Conservation (phyloP, 129 eudicot genomes). For the Rutidosis leptorrhynchoides region DNA sequence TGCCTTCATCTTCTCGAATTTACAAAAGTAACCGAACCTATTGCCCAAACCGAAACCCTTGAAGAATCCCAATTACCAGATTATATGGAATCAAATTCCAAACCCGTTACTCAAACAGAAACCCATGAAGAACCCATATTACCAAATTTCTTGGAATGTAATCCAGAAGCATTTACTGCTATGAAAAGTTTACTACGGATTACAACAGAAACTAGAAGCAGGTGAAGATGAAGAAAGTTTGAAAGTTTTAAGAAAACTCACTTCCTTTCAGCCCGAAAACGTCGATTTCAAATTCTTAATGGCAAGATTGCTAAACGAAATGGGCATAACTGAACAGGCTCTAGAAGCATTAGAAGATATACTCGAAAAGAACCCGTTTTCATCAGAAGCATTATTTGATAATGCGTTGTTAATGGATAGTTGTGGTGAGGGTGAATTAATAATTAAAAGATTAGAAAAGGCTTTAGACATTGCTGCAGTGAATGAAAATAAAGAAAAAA, state of each 20-base stretch:
- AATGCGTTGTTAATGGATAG: conserved; percentile 59
- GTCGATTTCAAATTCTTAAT: conserved; percentile 44
- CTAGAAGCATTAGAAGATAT: conserved; percentile 48
- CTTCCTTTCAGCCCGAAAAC: conserved; percentile 58
- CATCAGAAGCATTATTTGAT: conserved; percentile 62
- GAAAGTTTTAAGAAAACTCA: conserved; percentile 37
- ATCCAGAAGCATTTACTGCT: conserved; percentile 44
- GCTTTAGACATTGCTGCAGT: conserved; percentile 59
- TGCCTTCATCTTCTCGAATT: conserved; percentile 34
- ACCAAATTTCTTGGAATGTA: conserved; percentile 45
- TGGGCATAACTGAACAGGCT: conserved; percentile 59
- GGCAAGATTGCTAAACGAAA: conserved; percentile 55
- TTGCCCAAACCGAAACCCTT: conserved; percentile 12
- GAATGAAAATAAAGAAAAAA: conserved; percentile 42
- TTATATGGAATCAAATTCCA: conserved; percentile 43
- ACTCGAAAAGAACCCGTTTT: conserved; percentile 37
- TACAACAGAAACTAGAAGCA: conserved; percentile 47
- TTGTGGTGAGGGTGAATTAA: conserved; percentile 50
- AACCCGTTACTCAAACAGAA: conserved; percentile 34
- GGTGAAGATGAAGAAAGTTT: conserved; percentile 62
- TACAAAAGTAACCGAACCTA: conserved; percentile 40
- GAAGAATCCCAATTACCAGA: conserved; percentile 34
- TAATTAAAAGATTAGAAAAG: conserved; percentile 47
- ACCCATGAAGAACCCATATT: conserved; percentile 20
- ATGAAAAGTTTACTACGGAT: conserved; percentile 39